phyloP scores from a whole-genome alignment of 176 grass and related monocot species.

The Chrysopogon serrulatus region DNA sequence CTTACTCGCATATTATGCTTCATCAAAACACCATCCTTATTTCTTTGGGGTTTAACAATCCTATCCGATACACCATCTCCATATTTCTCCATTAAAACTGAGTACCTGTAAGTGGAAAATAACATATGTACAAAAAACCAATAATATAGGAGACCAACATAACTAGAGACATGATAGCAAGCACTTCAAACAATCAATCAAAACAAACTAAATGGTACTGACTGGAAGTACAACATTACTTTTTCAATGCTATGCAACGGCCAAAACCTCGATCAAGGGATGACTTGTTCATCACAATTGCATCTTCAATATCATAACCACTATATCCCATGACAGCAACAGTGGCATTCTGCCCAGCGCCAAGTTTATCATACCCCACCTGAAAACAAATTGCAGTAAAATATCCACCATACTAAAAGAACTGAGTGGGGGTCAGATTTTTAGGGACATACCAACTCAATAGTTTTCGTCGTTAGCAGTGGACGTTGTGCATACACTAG shows the following conservation, averaged over 20 bases:
- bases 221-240: conserved; percentile 41
- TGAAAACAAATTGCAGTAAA: conserved; percentile 38
- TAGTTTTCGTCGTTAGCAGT: conserved; percentile 92
- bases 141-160: not conserved
- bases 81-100: conserved; percentile 56
- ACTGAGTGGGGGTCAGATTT: no score
- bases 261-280: conserved; percentile 97
- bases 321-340: conserved; percentile 96
- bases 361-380: conserved; percentile 89
- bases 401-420: not conserved
- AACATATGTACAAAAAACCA: not conserved
- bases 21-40: conserved; percentile 49
- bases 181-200: not conserved
- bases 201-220: not conserved
- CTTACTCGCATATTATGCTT: conserved; percentile 67
- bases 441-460: conserved; percentile 76
- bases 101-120: conserved; percentile 51
- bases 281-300: conserved; percentile 99
- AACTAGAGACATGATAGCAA: not conserved
- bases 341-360: conserved; percentile 93
- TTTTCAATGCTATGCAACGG: conserved; percentile 97
- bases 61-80: conserved; percentile 49
- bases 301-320: conserved; percentile 99
- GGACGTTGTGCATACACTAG: conserved; percentile 93
- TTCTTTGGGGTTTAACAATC: conserved; percentile 64